Base-by-base conservation (phyloP, 768 basidiomycete genomes). In the Hypholoma sublateritium region DNA sequence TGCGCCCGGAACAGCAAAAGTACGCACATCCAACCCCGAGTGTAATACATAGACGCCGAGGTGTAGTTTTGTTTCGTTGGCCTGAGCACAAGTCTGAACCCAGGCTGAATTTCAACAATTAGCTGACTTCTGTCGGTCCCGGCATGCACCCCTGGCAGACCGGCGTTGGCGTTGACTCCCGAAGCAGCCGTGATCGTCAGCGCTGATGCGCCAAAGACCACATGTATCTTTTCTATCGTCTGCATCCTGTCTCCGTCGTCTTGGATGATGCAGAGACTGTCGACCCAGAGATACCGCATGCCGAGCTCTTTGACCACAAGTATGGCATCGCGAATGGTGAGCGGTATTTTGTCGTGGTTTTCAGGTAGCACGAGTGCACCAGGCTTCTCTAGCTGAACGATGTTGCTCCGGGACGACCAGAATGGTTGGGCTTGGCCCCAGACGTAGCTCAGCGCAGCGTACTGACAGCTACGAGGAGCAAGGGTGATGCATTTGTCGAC, bases 371-470 rank as follows among this genome's bases (percentile, higher is more conserved):
- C 2, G 11, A 61, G 50, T 4, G 49, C 22, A 0, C 60, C 60
- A 6, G 60, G 57, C 17, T 21, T 35, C 17, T 22, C 37, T 24
- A 61, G 43, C 4, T 45, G 17, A 16, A 16, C 8, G 11, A 58
- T 14, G 19, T 52, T 58, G 19, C 19, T 19, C 24, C 58, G 58
- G 32, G 55, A 35, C 0, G 36, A 32, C 19, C 57, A 25, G 19
- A 61, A 37, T 2, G 56, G 56, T 37, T 61, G 56, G n/a, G 58
- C 48, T 3, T 22, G 41, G 17, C 60, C 60, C 60, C 60, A 61
- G 3, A 61, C 60, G 17, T 61, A 61, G 43, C 56, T 61, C 28
- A 61, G 34, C 12, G 54, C 50, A 22, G 53, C 50, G 41, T 58
- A 61, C 24, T 37, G 35, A 39, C 45, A 47, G 17, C 56, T 49